Conservation (phyloP, 176 grass and related monocot species). For the Zoysia japonica region DNA sequence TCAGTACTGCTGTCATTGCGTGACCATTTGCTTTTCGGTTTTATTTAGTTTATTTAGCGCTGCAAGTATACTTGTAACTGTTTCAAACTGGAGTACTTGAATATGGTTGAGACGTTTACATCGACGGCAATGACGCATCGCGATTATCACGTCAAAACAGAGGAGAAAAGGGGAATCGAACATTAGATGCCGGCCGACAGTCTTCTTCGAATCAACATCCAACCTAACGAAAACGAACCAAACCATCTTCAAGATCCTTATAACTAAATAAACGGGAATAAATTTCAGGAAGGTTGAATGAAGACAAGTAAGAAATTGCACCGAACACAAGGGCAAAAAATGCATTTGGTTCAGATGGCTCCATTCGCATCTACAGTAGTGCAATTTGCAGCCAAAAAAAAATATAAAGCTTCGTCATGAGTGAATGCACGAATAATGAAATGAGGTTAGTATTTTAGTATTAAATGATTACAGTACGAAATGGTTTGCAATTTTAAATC, state of each 20-base stretch:
- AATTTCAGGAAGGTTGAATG: neutral
- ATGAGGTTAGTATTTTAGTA: neutral
- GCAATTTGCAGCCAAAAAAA: neutral
- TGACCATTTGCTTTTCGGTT: no score
- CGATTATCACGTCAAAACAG: slow-evolving; percentile 8
- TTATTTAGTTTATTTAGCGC: neutral
- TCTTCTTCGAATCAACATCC: slow-evolving; percentile 31
- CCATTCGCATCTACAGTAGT: slow-evolving; percentile 20
- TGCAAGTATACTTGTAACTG: neutral
- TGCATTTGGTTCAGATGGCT: slow-evolving; percentile 13
- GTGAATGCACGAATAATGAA: neutral
- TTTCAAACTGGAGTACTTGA: neutral
- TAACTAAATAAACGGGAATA: neutral
- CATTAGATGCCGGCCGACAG: slow-evolving; percentile 11
- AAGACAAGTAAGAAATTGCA: slow-evolving; percentile 26
- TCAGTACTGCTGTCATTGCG: no score
- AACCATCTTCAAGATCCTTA: neutral
- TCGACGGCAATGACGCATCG: slow-evolving; percentile 14
- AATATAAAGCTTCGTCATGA: neutral
- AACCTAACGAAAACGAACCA: slow-evolving; percentile 42
- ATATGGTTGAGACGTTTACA: slow-evolving; percentile 45
- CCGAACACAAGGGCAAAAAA: neutral
- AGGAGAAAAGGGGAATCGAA: no score
- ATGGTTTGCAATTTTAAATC: neutral
- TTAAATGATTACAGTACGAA: neutral